A percentile compares a stretch with the other conserved stretches of the same genome.
Conservation (phyloP, 2,329 filamentous ascomycete species). For the Hymenoscyphus salicellus region DNA sequence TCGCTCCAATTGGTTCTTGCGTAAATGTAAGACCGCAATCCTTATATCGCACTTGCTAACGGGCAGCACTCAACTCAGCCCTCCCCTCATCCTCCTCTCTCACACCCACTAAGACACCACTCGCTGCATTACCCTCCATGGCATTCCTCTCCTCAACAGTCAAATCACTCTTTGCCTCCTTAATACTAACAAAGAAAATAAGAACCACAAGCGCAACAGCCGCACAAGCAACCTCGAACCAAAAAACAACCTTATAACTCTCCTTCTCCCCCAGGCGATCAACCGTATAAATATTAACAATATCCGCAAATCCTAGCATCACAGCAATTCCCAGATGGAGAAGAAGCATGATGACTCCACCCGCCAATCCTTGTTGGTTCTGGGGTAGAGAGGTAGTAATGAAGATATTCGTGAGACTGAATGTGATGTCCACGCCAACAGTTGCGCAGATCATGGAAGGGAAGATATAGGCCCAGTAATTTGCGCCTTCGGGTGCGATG, state of each 20-base stretch:
- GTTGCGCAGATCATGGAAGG: conserved; percentile 67
- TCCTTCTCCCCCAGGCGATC: conserved; percentile 40
- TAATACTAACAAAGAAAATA: conserved; percentile 49
- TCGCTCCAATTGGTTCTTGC: too few species aligned
- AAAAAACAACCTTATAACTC: conserved; percentile 65
- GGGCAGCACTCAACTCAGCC: background rate
- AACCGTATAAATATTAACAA: conserved; percentile 48
- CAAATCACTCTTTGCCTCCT: conserved; percentile 53
- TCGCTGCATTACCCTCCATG: conserved; percentile 20
- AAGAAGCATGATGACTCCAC: conserved; percentile 67
- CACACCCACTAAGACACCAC: background rate
- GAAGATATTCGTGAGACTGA: conserved; percentile 73
- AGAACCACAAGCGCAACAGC: conserved; percentile 51
- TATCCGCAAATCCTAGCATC: conserved; percentile 67
- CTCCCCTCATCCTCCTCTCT: background rate
- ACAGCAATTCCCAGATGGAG: conserved; percentile 71
- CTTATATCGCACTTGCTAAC: background rate
- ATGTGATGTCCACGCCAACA: conserved; percentile 71
- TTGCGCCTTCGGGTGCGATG: conserved; percentile 42
- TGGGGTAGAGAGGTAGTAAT: conserved; percentile 69
- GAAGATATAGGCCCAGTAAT: conserved; percentile 69
- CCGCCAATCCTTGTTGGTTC: conserved; percentile 67
- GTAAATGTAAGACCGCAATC: background rate
- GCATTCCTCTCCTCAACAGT: conserved; percentile 53
- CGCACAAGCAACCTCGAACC: conserved; percentile 60